A percentile compares a stretch with the other conserved stretches of the same genome.
Conservation (phyloP, 768 basidiomycete species). For the Mycena chlorophos region DNA sequence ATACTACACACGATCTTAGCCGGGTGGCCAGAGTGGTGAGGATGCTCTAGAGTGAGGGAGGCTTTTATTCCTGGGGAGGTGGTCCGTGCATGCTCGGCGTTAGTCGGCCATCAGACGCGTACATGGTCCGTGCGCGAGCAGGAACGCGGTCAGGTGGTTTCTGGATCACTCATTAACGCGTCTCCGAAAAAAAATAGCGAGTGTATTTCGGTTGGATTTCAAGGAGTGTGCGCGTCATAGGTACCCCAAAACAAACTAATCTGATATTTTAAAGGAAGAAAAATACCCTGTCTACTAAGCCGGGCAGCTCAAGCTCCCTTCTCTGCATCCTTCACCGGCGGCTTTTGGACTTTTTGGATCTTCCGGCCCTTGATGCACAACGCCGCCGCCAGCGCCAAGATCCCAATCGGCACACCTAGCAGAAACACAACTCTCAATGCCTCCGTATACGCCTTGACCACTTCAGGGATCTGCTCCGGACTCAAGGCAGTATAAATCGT, state of each 20-base stretch:
- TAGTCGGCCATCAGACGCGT: background rate
- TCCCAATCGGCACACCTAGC: slow-evolving; percentile 11
- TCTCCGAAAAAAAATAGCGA: background rate
- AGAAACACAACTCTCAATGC: slow-evolving; percentile 9
- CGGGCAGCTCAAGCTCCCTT: too few relatives aligned
- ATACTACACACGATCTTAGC: slow-evolving; percentile 98
- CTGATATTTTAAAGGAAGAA: too few relatives aligned
- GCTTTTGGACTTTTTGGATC: background rate
- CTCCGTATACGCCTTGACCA: slow-evolving; percentile 12
- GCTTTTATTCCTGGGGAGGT: background rate
- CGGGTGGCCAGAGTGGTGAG: slow-evolving; percentile 91
- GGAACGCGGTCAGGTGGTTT: background rate
- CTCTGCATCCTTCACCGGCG: too few relatives aligned
- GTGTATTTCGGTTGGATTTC: too few relatives aligned
- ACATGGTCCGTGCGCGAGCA: background rate
- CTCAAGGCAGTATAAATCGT: too few relatives aligned
- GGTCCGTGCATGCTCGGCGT: background rate
- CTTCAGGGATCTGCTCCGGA: too few relatives aligned
- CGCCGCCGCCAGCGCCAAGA: too few relatives aligned
- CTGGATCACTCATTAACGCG: background rate
- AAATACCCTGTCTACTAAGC: too few relatives aligned
- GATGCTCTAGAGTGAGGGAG: slow-evolving; percentile 21
- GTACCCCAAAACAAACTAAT: too few relatives aligned
- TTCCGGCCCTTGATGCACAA: background rate
- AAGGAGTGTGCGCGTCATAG: too few relatives aligned